Percentiles rank a stretch among this genome's conserved stretches.
These are phyloP conservation scores for Phytopythium montanum DNA, from an alignment of 352 stramenopile species.

Conservation along the genomic window DNA sequence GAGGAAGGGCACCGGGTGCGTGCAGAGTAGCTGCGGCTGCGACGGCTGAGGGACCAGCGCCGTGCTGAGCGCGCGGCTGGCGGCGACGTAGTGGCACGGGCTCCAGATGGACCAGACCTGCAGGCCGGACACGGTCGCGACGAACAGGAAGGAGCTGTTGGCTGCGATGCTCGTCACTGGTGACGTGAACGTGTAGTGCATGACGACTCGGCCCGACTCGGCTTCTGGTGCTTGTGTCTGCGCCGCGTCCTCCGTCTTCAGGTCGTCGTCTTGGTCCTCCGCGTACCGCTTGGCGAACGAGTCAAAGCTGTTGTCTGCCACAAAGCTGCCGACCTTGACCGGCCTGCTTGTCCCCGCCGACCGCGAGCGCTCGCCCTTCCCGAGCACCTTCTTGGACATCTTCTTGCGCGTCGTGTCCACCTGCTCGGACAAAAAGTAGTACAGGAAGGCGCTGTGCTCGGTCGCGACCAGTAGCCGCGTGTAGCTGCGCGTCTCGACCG, in stretches of 20 bases:
- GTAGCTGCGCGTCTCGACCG: conserved; percentile 71
- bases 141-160: conserved; percentile 87
- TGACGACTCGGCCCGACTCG: conserved; percentile 73
- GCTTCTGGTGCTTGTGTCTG: conserved; percentile 18
- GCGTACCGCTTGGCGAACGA: conserved; percentile 33
- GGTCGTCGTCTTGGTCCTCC: neutral
- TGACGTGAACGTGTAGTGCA: conserved; percentile 78
- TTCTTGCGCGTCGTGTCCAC: conserved; percentile 69
- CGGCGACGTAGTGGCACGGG: conserved; percentile 74
- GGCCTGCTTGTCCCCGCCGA: conserved; percentile 37
- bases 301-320: conserved; percentile 21
- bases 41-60: conserved; percentile 61
- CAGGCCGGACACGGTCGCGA: conserved; percentile 54
- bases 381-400: conserved; percentile 78
- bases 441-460: conserved; percentile 63
- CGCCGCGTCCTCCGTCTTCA: conserved; percentile 13
- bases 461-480: conserved; percentile 69
- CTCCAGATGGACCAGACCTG: conserved; percentile 89
- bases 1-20: conserved; percentile 55
- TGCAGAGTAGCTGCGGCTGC: conserved; percentile 66
- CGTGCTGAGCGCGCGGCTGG: conserved; percentile 53
- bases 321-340: conserved; percentile 32
- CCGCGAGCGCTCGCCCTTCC: conserved; percentile 40
- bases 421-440: conserved; percentile 76
- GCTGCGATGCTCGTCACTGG: conserved; percentile 60